These are phyloP conservation scores for Phaffia australis DNA, from an alignment of 768 basidiomycete species.

Conservation along the genomic window DNA sequence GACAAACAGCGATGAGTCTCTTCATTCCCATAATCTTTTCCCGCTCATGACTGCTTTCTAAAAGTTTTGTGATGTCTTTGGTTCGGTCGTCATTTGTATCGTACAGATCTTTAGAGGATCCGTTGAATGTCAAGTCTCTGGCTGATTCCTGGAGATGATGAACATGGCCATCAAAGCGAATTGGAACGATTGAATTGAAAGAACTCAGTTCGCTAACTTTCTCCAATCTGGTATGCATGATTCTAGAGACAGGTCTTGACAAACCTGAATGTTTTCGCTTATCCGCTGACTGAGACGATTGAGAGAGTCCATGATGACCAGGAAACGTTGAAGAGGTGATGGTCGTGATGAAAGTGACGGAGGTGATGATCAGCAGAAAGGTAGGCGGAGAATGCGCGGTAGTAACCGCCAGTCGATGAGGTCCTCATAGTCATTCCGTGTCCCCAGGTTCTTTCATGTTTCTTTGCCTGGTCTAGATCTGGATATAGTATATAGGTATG, in stretches of 20 bases:
- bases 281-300: conserved; percentile 25
- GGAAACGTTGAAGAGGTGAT: conserved; percentile 15
- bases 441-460: too few species aligned
- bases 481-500: too few species aligned
- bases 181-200: not conserved
- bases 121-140: conserved; percentile 28
- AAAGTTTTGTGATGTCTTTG: conserved; percentile 69
- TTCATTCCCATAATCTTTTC: conserved; percentile 95
- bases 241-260: not conserved
- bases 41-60: conserved; percentile 75
- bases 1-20: conserved; percentile 74
- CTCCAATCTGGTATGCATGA: not conserved
- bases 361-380: not conserved
- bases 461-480: too few species aligned
- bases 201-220: not conserved
- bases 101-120: conserved; percentile 32
- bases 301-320: conserved; percentile 24
- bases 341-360: conserved; percentile 21
- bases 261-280: conserved; percentile 23
- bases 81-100: conserved; percentile 58
- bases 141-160: conserved; percentile 21
- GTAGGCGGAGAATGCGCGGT: not conserved
- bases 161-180: not conserved
- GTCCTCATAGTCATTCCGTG: too few species aligned
- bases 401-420: not conserved